Percentiles rank a stretch among this genome's conserved stretches.
These are phyloP conservation scores for Botryotinia convoluta DNA, from an alignment of 2,329 filamentous ascomycete genomes.

Conservation along the genomic window DNA sequence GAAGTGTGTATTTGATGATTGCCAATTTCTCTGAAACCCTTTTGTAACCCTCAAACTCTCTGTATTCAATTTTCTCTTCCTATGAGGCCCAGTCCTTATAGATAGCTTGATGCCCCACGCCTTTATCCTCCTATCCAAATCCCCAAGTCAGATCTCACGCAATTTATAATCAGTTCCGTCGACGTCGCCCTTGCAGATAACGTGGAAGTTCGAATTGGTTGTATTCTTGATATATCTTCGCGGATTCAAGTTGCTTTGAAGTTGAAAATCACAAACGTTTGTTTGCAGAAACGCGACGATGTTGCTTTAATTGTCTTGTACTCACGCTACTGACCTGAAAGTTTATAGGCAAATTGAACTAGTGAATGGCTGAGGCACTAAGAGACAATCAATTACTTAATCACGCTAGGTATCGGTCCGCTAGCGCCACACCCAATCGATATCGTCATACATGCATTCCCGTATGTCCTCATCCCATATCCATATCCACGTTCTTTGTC, in stretches of 20 bases:
- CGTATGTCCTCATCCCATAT: background rate
- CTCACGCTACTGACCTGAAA: background rate
- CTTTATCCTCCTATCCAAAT: conserved; percentile 27
- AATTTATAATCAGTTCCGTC: background rate
- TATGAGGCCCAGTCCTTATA: conserved; percentile 28
- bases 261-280: background rate
- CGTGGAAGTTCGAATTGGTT: background rate
- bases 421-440: background rate
- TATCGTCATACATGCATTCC: background rate
- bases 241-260: background rate
- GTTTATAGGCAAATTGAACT: background rate
- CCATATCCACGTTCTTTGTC: background rate
- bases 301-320: background rate
- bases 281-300: conserved; percentile 12
- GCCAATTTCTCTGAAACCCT: conserved; percentile 33
- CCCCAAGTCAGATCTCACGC: conserved; percentile 19
- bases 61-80: conserved; percentile 23
- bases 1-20: conserved; percentile 40
- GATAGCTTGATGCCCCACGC: conserved; percentile 27
- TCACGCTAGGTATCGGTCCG: background rate
- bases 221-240: background rate
- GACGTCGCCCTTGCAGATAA: background rate
- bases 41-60: conserved; percentile 25
- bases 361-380: conserved; percentile 11
- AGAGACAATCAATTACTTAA: background rate